A percentile compares a stretch with the other conserved stretches of the same genome.
These are phyloP conservation scores for Coemansia sp. DNA, from an alignment of 192 early-diverging fungal species.

Conservation along the genomic window DNA sequence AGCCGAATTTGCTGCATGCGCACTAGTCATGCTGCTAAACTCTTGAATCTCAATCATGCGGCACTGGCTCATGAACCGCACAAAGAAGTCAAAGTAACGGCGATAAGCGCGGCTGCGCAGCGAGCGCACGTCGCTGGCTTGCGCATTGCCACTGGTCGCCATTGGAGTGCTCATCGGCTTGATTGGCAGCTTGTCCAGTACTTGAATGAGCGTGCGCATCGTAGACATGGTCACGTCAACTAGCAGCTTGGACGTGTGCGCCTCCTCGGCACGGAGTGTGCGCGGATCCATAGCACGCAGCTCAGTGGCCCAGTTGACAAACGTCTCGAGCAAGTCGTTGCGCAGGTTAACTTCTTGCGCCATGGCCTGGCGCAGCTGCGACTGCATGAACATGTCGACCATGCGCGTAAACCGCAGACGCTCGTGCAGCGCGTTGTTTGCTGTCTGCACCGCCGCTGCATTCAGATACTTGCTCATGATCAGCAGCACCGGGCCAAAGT, in stretches of 20 bases:
- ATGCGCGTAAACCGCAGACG: conserved; percentile 47
- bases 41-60: conserved; percentile 57
- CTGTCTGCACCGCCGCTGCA: conserved; percentile 32
- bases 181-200: conserved; percentile 52
- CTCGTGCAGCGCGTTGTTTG: conserved; percentile 48
- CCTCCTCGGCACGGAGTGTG: conserved; percentile 42
- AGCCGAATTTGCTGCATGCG: conserved; percentile 43
- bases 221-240: conserved; percentile 44
- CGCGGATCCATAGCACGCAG: conserved; percentile 55
- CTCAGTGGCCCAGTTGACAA: conserved; percentile 57
- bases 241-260: conserved; percentile 44
- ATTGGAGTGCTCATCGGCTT: conserved; percentile 40
- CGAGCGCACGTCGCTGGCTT: conserved; percentile 45
- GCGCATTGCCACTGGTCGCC: conserved; percentile 13
- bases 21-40: conserved; percentile 56
- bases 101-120: conserved; percentile 48
- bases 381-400: conserved; percentile 51
- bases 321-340: conserved; percentile 52
- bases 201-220: conserved; percentile 48
- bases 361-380: conserved; percentile 47
- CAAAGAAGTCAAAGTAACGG: conserved; percentile 58
- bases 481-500: conserved; percentile 50
- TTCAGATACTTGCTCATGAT: conserved; percentile 53
- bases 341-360: conserved; percentile 54
- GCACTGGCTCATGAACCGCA: conserved; percentile 58